These are phyloP conservation scores for Fusarium pilosicola DNA, from an alignment of 2,329 filamentous ascomycete species.

Conservation along the genomic window DNA sequence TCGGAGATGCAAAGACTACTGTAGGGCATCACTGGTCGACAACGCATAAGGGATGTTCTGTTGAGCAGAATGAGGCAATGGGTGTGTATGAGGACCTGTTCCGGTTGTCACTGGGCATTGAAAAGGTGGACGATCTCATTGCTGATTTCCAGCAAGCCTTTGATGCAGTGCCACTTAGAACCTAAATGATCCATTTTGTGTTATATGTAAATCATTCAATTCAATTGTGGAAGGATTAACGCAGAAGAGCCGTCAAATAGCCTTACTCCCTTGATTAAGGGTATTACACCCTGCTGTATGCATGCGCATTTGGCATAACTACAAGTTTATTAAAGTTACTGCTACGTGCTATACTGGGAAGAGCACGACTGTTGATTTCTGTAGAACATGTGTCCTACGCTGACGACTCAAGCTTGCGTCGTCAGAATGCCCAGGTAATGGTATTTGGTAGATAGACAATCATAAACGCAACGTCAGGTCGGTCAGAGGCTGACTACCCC, in stretches of 20 bases:
- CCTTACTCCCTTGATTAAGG: neutral
- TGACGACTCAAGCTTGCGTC: neutral
- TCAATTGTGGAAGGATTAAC: too few species aligned
- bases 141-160: conserved; percentile 71
- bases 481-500: neutral
- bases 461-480: neutral
- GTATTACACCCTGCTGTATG: too few species aligned
- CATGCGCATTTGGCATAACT: neutral
- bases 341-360: neutral
- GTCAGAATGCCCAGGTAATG: neutral
- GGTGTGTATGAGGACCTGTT: conserved; percentile 68
- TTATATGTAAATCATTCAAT: neutral
- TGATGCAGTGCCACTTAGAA: neutral
- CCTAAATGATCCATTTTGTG: neutral
- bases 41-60: conserved; percentile 61
- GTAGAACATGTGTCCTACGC: too few species aligned
- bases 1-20: conserved; percentile 77
- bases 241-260: neutral
- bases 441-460: neutral
- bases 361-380: neutral
- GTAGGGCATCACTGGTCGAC: conserved; percentile 79
- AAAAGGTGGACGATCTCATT: conserved; percentile 79
- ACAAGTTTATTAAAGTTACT: neutral
- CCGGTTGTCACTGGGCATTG: conserved; percentile 55
- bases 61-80: conserved; percentile 46